Evolutionary conservation across 2,329 filamentous ascomycete genomes (phyloP).

Genomic region (Fusarium mexicanum): DNA sequence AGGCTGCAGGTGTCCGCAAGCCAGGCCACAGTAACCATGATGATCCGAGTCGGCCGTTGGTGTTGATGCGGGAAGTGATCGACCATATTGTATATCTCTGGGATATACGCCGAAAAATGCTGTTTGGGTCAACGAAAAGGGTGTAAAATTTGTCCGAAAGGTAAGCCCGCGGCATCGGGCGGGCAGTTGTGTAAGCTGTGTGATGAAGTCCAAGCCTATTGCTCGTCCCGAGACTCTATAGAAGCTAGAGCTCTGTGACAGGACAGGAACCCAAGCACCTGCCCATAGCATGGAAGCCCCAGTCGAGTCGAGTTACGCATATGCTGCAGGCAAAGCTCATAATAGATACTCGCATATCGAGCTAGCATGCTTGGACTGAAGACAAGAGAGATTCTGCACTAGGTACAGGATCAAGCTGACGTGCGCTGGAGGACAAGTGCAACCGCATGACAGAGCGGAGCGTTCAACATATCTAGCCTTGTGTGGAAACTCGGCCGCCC

Average conservation of each 20-base stretch:
- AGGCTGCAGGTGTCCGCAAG: conserved; percentile 25
- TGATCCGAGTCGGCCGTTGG: conserved; percentile 2
- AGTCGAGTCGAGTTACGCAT: not conserved
- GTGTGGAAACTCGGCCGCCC: not conserved
- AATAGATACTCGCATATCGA: conserved; percentile 6
- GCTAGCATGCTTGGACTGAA: not conserved
- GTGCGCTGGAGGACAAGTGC: conserved; percentile 11
- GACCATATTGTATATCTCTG: not conserved
- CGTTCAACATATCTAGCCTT: conserved; percentile 4
- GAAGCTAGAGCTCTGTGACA: not conserved
- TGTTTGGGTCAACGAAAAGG: not conserved
- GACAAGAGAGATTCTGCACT: conserved; percentile 28
- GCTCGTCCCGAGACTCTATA: not conserved
- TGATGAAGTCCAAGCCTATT: not conserved
- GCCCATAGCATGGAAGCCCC: not conserved
- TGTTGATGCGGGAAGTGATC: not conserved
- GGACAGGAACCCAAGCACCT: not conserved
- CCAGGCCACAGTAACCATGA: conserved; percentile 1
- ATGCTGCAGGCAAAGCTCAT: not conserved
- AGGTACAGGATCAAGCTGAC: not conserved
- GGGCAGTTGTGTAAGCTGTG: not conserved
- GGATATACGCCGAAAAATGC: not conserved
- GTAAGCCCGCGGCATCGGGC: not conserved
- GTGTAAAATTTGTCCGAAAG: not conserved
- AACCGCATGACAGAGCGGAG: conserved; percentile 9